phyloP scores from a whole-genome alignment of 768 basidiomycete genomes.

The Boletus sp. region DNA sequence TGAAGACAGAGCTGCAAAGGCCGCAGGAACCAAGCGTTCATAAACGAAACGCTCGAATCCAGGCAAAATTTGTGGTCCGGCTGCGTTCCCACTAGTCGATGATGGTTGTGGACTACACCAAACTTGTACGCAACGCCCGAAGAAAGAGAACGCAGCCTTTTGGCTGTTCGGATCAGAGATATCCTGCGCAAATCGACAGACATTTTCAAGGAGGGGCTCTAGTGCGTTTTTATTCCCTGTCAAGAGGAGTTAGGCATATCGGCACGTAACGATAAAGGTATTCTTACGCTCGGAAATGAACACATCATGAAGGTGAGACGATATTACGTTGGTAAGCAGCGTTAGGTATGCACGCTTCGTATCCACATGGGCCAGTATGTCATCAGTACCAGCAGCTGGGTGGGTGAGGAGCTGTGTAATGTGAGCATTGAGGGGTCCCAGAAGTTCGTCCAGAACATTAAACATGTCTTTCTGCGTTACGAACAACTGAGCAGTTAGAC shows the following conservation, averaged over 20 bases:
- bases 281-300: slow-evolving; percentile 81
- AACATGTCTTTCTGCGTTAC: slow-evolving; percentile 72
- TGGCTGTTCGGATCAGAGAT: slow-evolving; percentile 73
- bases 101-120: slow-evolving; percentile 61
- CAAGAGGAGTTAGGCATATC: not conserved
- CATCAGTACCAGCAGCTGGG: slow-evolving; percentile 85
- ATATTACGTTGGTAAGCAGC: slow-evolving; percentile 78
- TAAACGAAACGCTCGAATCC: slow-evolving; percentile 95
- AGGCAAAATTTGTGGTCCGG: slow-evolving; percentile 49
- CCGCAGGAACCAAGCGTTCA: slow-evolving; percentile 75
- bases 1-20: slow-evolving; percentile 77
- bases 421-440: slow-evolving; percentile 82
- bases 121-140: slow-evolving; percentile 60
- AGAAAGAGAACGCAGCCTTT: slow-evolving; percentile 77
- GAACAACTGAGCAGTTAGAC: not conserved
- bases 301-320: slow-evolving; percentile 75
- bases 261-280: slow-evolving; percentile 23
- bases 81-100: slow-evolving; percentile 34
- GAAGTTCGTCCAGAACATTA: slow-evolving; percentile 84
- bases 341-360: slow-evolving; percentile 88
- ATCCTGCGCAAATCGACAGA: slow-evolving; percentile 73
- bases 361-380: slow-evolving; percentile 69
- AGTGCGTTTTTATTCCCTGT: slow-evolving; percentile 64
- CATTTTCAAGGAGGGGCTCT: slow-evolving; percentile 71
- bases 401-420: slow-evolving; percentile 78